Conservation (phyloP, 2,329 filamentous ascomycete genomes). For the Cladosporium sp. region DNA sequence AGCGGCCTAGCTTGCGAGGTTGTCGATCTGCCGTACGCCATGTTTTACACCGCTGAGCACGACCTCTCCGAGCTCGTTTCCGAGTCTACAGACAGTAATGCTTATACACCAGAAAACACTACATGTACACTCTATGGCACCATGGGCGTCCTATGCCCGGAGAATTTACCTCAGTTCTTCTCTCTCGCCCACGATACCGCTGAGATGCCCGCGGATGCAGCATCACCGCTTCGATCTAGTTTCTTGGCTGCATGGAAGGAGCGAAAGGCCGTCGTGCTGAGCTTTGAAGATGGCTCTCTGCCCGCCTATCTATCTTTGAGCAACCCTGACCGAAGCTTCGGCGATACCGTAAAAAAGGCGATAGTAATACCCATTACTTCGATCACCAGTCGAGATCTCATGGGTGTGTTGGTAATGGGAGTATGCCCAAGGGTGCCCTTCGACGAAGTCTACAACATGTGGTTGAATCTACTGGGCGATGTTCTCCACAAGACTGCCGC, state of each 20-base stretch:
- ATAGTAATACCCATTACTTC: constrained; percentile 41
- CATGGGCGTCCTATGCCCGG: constrained; percentile 27
- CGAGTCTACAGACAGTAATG: constrained; percentile 15
- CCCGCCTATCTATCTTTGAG: constrained; percentile 30
- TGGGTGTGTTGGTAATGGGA: constrained; percentile 43
- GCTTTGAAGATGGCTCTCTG: constrained; percentile 33
- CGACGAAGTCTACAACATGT: constrained; percentile 42
- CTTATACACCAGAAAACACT: constrained; percentile 16
- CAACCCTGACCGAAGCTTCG: constrained; percentile 38
- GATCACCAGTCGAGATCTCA: constrained; percentile 36
- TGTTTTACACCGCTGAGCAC: constrained; percentile 24
- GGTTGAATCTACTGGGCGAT: constrained; percentile 38
- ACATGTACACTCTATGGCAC: constrained; percentile 30
- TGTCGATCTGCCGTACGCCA: constrained; percentile 18
- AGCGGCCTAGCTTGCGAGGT: constrained; percentile 20
- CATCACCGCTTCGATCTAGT: constrained; percentile 20
- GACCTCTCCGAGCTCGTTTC: constrained; percentile 18
- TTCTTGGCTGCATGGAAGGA: constrained; percentile 36
- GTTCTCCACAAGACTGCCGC: constrained; percentile 42
- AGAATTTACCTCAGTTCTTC: constrained; percentile 33
- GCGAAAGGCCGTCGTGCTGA: constrained; percentile 33
- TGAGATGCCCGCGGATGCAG: constrained; percentile 21
- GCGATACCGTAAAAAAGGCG: constrained; percentile 36
- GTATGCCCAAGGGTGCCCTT: constrained; percentile 42
- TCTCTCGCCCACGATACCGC: constrained; percentile 19